These are phyloP conservation scores for Parascedosporium putredinis DNA, from an alignment of 2,329 filamentous ascomycete species.

Conservation along the genomic window DNA sequence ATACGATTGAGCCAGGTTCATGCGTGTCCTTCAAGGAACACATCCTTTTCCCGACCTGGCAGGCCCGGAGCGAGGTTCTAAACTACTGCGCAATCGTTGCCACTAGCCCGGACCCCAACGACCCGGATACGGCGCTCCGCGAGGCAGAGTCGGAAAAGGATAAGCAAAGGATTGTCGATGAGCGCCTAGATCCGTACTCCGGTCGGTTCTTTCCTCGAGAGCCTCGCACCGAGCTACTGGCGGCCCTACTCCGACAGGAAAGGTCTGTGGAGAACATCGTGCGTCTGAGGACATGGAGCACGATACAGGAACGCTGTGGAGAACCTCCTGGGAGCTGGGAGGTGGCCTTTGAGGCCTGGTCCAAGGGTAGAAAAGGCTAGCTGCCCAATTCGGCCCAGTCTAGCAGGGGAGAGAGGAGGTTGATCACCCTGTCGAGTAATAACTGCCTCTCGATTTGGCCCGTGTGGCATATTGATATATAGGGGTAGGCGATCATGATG, in stretches of 20 bases:
- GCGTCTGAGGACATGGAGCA: constrained; percentile 67
- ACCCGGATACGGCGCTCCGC: constrained; percentile 63
- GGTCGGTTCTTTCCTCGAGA: constrained; percentile 71
- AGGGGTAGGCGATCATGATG: too few species aligned
- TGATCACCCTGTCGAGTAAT: background rate
- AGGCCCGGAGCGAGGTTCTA: constrained; percentile 68
- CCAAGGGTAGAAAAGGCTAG: constrained; percentile 25
- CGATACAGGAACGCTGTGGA: constrained; percentile 67
- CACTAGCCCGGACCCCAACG: constrained; percentile 74
- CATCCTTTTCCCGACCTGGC: constrained; percentile 83
- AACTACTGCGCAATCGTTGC: constrained; percentile 86
- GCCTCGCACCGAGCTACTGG: constrained; percentile 69
- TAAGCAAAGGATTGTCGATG: constrained; percentile 67
- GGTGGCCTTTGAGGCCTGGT: constrained; percentile 54
- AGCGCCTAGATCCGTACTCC: constrained; percentile 86
- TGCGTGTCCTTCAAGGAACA: constrained; percentile 66
- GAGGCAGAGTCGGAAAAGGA: constrained; percentile 61
- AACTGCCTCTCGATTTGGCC: background rate
- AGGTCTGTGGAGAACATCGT: constrained; percentile 69
- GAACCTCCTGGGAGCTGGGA: constrained; percentile 51
- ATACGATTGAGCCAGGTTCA: constrained; percentile 44
- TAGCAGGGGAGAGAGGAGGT: too few species aligned
- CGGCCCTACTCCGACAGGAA: constrained; percentile 63
- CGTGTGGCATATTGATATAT: too few species aligned
- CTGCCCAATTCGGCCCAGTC: too few species aligned